Conservation (phyloP, 345 rosid genomes). For the Brassica incana region DNA sequence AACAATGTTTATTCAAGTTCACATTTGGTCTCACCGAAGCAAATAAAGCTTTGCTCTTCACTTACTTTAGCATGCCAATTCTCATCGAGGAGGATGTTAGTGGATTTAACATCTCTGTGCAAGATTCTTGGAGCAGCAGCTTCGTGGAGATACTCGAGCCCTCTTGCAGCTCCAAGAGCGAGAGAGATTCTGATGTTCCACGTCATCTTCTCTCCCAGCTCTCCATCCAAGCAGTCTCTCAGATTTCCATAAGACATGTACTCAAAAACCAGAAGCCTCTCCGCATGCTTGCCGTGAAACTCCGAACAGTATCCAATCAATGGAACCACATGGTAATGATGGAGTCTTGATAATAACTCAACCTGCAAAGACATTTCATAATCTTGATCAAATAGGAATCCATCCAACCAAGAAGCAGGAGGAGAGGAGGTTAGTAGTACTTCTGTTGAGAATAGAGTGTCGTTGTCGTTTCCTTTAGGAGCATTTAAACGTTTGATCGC, state of each 20-base stretch:
- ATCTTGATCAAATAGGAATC: too few species aligned
- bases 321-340: conserved; percentile 95
- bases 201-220: conserved; percentile 57
- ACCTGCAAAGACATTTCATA: conserved; percentile 45
- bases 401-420: background rate
- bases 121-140: conserved; percentile 98
- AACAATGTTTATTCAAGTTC: conserved; percentile 2
- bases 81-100: conserved; percentile 64
- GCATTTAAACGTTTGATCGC: conserved; percentile 78
- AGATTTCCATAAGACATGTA: conserved; percentile 77
- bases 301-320: conserved; percentile 87
- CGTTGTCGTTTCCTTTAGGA: conserved; percentile 65
- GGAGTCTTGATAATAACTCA: conserved; percentile 77
- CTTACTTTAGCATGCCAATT: background rate
- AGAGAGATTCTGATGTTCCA: conserved; percentile 85
- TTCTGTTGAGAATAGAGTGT: conserved; percentile 69
- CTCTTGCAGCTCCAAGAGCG: conserved; percentile 96
- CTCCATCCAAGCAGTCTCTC: conserved; percentile 81
- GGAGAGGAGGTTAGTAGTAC: conserved; percentile 36
- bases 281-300: conserved; percentile 69
- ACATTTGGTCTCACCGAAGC: conserved; percentile 31
- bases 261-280: conserved; percentile 87
- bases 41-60: conserved; percentile 7
- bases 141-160: conserved; percentile 97
- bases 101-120: conserved; percentile 95